Conservation (phyloP, 352 stramenopile species). For the Heterotrichella gracilis region DNA sequence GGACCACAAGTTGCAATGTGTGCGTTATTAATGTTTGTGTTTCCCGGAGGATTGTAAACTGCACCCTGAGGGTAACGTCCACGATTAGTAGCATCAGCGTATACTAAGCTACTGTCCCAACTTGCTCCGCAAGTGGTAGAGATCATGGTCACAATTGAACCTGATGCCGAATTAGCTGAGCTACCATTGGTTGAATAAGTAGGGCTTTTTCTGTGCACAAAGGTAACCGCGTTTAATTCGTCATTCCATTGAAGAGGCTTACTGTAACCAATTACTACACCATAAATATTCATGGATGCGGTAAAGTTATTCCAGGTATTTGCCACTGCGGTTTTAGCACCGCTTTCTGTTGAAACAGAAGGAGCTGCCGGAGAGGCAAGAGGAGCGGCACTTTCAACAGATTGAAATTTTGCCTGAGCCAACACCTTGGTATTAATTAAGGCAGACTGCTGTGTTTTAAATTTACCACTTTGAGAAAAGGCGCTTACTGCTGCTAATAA, state of each 20-base stretch:
- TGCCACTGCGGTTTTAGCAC: too few species aligned
- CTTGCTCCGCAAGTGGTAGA: neutral
- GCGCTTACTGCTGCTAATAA: neutral
- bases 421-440: neutral
- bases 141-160: neutral
- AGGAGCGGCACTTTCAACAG: too few species aligned
- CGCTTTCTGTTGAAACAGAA: too few species aligned
- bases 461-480: neutral
- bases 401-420: too few species aligned
- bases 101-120: neutral
- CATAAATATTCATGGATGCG: neutral
- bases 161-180: neutral
- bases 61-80: neutral
- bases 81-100: neutral
- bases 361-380: too few species aligned
- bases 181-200: neutral
- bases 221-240: neutral
- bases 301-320: neutral
- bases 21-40: neutral
- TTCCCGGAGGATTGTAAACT: neutral
- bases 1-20: neutral
- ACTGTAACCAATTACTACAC: neutral
- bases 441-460: neutral
- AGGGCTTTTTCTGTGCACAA: neutral
- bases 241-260: neutral